Evolutionary conservation across 352 stramenopile species (phyloP).

Genomic region (Phytophthora fragariaefolia): DNA sequence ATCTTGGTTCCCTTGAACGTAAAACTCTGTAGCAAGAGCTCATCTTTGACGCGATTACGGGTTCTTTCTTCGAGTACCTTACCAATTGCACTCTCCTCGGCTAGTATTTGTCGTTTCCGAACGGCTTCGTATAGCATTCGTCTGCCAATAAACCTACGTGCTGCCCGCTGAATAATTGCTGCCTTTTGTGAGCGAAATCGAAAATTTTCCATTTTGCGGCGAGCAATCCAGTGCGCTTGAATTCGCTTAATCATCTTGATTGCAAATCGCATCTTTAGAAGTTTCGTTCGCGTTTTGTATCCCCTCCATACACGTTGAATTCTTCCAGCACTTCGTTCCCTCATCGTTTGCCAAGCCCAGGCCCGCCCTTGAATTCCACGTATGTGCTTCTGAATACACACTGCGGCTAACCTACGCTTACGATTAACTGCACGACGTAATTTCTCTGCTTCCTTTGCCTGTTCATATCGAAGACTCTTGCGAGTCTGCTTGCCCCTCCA

Average conservation of each 20-base stretch:
- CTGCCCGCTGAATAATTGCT: slow-evolving; percentile 47
- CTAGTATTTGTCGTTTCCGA: slow-evolving; percentile 53
- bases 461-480: slow-evolving; percentile 48
- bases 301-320: slow-evolving; percentile 72
- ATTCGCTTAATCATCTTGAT: slow-evolving; percentile 58
- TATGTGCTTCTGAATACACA: slow-evolving; percentile 67
- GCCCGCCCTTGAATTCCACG: slow-evolving; percentile 56
- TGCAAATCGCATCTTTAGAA: slow-evolving; percentile 50
- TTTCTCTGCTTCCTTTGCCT: slow-evolving; percentile 41
- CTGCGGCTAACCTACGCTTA: slow-evolving; percentile 40
- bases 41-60: slow-evolving; percentile 51
- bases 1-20: slow-evolving; percentile 40
- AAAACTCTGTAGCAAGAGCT: slow-evolving; percentile 76
- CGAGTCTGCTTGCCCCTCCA: slow-evolving; percentile 57
- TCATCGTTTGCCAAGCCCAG: slow-evolving; percentile 46
- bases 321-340: slow-evolving; percentile 42
- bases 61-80: slow-evolving; percentile 56
- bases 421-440: slow-evolving; percentile 42
- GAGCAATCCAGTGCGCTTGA: slow-evolving; percentile 51
- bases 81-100: slow-evolving; percentile 62
- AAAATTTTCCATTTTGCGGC: slow-evolving; percentile 39
- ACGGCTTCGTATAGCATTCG: slow-evolving; percentile 48
- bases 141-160: slow-evolving; percentile 46
- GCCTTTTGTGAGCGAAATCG: slow-evolving; percentile 29
- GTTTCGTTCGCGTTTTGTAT: slow-evolving; percentile 48